These are phyloP conservation scores for Zygosaccharomyces bisporus DNA, from an alignment of 805 yeast genomes.

Conservation along the genomic window DNA sequence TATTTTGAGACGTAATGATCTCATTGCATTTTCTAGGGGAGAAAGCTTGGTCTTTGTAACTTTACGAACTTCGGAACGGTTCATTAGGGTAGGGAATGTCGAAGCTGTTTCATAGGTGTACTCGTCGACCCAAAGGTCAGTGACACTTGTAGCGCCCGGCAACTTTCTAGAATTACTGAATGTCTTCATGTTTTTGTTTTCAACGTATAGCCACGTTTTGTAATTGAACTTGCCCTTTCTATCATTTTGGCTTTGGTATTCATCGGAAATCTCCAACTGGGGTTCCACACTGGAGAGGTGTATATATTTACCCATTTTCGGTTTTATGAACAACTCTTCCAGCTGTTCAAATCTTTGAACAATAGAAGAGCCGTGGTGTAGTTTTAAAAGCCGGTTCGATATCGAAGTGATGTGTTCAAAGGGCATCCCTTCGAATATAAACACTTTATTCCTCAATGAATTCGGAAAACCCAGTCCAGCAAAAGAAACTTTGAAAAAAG, in stretches of 20 bases:
- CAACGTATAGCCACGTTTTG: slow-evolving; percentile 69
- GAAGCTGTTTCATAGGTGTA: slow-evolving; percentile 69
- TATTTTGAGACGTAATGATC: slow-evolving; percentile 61
- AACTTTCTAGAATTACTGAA: slow-evolving; percentile 68
- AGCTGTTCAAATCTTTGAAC: slow-evolving; percentile 57
- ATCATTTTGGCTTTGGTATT: slow-evolving; percentile 47
- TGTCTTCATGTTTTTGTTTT: slow-evolving; percentile 65
- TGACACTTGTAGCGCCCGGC: slow-evolving; percentile 67
- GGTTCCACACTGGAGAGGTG: slow-evolving; percentile 74
- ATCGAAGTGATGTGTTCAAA: slow-evolving; percentile 84
- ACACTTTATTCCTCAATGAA: slow-evolving; percentile 68
- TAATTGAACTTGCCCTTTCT: slow-evolving; percentile 38
- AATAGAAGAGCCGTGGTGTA: slow-evolving; percentile 80
- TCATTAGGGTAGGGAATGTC: slow-evolving; percentile 85
- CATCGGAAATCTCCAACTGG: slow-evolving; percentile 26
- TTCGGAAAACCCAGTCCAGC: slow-evolving; percentile 83
- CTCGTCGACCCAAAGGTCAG: slow-evolving; percentile 87
- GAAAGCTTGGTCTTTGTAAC: slow-evolving; percentile 54
- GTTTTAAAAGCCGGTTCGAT: slow-evolving; percentile 65
- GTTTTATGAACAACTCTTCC: slow-evolving; percentile 42
- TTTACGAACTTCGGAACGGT: slow-evolving; percentile 65
- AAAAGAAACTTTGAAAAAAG: slow-evolving; percentile 74
- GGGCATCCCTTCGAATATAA: slow-evolving; percentile 80
- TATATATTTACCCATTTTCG: slow-evolving; percentile 68
- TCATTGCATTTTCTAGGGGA: slow-evolving; percentile 80